Percentiles rank a stretch among this genome's conserved stretches.
Evolutionary conservation across 129 eudicot species (phyloP).

Genomic region (Helianthus tuberosus): DNA sequence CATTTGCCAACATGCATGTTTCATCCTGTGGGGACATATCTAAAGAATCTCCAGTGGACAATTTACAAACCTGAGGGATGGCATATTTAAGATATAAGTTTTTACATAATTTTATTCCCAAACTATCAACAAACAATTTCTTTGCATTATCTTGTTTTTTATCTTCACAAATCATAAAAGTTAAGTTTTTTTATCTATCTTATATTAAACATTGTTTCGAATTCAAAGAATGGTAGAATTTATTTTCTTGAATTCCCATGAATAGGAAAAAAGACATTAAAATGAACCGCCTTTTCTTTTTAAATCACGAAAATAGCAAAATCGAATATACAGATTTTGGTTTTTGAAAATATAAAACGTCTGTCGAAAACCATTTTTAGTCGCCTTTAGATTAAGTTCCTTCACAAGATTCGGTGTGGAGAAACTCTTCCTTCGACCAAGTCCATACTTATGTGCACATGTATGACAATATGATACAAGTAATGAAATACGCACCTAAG

Average conservation of each 20-base stretch:
- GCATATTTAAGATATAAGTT: neutral
- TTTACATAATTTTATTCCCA: neutral
- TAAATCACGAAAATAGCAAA: neutral
- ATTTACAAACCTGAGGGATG: constrained; percentile 61
- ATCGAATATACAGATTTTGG: neutral
- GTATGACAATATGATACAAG: neutral
- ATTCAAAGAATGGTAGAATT: neutral
- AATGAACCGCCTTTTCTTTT: neutral
- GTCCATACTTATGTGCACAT: constrained; percentile 49
- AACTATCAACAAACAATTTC: neutral
- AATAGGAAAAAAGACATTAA: neutral
- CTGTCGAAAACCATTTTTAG: constrained; percentile 4
- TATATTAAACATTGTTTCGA: neutral
- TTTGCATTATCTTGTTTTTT: neutral
- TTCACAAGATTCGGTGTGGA: constrained; percentile 72
- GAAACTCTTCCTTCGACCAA: constrained; percentile 72
- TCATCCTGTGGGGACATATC: constrained; percentile 90
- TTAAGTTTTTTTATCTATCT: no score
- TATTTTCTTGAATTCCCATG: neutral
- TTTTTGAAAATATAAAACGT: neutral
- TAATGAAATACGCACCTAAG: constrained; percentile 46
- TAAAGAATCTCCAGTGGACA: constrained; percentile 91
- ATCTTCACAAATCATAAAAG: no score
- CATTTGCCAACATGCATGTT: constrained; percentile 70
- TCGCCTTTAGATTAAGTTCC: constrained; percentile 75